Base-by-base conservation (phyloP, 768 basidiomycete species). In the Collybia sp. region DNA sequence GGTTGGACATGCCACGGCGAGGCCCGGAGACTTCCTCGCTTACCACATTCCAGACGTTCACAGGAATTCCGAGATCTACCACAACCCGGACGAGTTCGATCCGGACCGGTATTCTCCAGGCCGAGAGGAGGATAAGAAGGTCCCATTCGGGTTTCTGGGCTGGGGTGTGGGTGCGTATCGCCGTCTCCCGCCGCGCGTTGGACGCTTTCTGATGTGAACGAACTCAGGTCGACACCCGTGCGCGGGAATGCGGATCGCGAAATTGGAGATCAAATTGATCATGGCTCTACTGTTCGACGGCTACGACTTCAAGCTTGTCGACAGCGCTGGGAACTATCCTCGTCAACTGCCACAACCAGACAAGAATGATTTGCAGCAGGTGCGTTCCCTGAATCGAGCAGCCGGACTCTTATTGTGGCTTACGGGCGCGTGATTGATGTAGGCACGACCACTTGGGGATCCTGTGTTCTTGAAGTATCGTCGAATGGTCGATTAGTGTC, bases 81-180 rank as follows among this genome's bases (percentile, higher is more conserved):
- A 62, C 1, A 49, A 67, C 30, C 70, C 70, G 0, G 20, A 48
- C 17, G 49, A 49, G 5, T 73, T 68, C 41, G 69, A 71, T 54
- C 71, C 70, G 0, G 54, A 44, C 1, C 51, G 71, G 32, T 71
- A 57, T 35, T 44, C 48, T 1, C 46, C 53, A n/a, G 64, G 59
- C 1, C 41, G 64, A 10, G 64, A 64, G 18, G 69, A 72, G 33
- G 69, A 69, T 42, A 66, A 58, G 53, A 65, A 64, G 25, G 63
- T 47, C 2, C 31, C 56, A 0, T 63, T 62, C 42, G 57, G 56
- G 6, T 73, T 57, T 50, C 33, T 72, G 5, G 71, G 63, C 4
- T 73, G 70, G 70, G 72, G 71, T 36, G 66, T 58, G 19, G 71
- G 71, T 68, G 43, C 48, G 59, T 50, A 0, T 41, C 4, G 33